Evolutionary conservation across 352 stramenopile genomes (phyloP).

Genomic region (Blastocystis sp.): DNA sequence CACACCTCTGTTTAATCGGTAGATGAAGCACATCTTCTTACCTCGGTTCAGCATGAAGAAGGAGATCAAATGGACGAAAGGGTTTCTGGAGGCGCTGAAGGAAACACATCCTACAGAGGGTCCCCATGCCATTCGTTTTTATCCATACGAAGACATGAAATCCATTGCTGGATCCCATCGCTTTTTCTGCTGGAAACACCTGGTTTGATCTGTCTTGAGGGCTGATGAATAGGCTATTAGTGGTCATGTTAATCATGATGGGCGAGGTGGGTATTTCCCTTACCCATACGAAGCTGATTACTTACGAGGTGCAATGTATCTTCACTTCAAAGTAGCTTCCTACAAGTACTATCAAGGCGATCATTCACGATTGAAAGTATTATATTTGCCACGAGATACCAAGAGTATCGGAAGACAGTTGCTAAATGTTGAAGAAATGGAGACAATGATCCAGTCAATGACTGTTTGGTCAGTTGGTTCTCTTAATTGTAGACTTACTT

Average conservation of each 20-base stretch:
- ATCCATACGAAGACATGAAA: not conserved
- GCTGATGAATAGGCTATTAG: not conserved
- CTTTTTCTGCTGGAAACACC: slow-evolving; percentile 5
- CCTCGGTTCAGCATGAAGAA: not conserved
- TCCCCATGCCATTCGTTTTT: not conserved
- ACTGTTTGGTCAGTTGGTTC: not conserved
- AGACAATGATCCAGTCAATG: not conserved
- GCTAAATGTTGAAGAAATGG: slow-evolving; percentile 15
- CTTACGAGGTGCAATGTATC: not conserved
- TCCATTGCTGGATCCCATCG: not conserved
- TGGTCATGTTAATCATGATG: slow-evolving; percentile 23
- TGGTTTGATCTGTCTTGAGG: not conserved
- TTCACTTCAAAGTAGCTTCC: not conserved
- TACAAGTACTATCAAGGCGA: slow-evolving; percentile 7
- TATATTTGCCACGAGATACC: slow-evolving; percentile 33
- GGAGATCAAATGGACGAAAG: slow-evolving; percentile 59
- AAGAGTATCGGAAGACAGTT: slow-evolving; percentile 34
- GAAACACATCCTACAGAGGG: slow-evolving; percentile 1
- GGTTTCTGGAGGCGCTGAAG: not conserved
- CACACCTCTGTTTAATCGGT: not conserved
- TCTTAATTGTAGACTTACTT: slow-evolving; percentile 16
- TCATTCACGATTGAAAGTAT: not conserved
- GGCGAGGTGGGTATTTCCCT: slow-evolving; percentile 27
- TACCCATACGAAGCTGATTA: slow-evolving; percentile 16
- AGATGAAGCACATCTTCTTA: slow-evolving; percentile 44